These are phyloP conservation scores for Amylostereum areolatum DNA, from an alignment of 1,284 basidiomycete genomes.

Conservation along the genomic window DNA sequence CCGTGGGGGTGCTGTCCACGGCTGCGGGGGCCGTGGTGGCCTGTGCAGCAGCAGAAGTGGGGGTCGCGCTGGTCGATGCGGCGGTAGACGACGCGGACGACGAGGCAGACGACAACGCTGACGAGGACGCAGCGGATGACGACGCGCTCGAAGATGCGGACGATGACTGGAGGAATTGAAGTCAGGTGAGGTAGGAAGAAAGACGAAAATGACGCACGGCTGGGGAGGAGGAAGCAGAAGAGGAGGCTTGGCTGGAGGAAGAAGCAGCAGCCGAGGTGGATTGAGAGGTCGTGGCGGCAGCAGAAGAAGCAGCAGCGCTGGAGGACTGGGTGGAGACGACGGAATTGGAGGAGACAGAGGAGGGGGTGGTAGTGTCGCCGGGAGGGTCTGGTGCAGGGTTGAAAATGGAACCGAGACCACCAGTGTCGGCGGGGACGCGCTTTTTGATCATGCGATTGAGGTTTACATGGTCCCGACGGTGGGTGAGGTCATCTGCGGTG, in stretches of 20 bases:
- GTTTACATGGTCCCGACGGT: conserved; percentile 48
- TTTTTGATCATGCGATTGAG: conserved; percentile 67
- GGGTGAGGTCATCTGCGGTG: conserved; percentile 39
- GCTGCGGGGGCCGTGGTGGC: conserved; percentile 6
- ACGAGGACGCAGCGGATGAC: conserved; percentile 16
- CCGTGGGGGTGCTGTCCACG: conserved; percentile 11
- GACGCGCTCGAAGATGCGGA: conserved; percentile 2
- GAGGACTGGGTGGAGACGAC: neutral
- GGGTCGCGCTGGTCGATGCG: conserved; percentile 14
- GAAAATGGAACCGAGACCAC: neutral
- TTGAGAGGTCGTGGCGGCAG: conserved; percentile 10
- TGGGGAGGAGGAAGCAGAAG: conserved; percentile 10
- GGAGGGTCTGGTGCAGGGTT: neutral
- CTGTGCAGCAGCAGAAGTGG: conserved; percentile 9
- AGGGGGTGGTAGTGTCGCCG: neutral
- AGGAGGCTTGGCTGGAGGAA: conserved; percentile 7
- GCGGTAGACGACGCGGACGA: conserved; percentile 15
- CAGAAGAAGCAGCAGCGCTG: conserved; percentile 14
- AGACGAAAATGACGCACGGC: neutral
- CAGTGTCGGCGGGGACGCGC: conserved; percentile 26
- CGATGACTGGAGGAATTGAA: too few relatives aligned
- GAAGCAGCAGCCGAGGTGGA: conserved; percentile 12
- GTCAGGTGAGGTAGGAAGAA: too few relatives aligned
- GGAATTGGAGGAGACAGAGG: conserved; percentile 3
- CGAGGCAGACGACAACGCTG: conserved; percentile 16